Evolutionary conservation across 495 filamentous ascomycete species (phyloP).

Genomic region (Ascobolus immersus): DNA sequence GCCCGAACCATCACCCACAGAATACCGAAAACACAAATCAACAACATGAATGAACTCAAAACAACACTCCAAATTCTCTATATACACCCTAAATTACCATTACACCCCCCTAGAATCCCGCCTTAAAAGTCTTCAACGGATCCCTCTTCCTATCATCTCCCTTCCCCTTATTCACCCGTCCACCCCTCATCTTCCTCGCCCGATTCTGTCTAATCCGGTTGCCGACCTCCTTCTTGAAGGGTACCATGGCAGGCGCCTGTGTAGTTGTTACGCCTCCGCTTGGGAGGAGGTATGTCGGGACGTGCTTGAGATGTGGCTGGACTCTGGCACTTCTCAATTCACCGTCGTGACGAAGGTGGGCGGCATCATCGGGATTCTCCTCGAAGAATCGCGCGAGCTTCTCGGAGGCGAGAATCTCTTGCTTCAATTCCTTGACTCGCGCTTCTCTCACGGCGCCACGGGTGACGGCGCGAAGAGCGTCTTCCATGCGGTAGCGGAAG

Average conservation of each 20-base stretch:
- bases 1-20: too few relatives aligned
- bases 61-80: too few relatives aligned
- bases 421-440: constrained; percentile 55
- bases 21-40: too few relatives aligned
- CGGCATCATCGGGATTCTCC: constrained; percentile 75
- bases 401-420: constrained; percentile 75
- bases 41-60: too few relatives aligned
- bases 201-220: constrained; percentile 52
- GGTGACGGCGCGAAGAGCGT: constrained; percentile 63
- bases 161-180: constrained; percentile 26
- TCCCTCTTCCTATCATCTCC: constrained; percentile 39
- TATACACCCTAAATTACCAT: too few relatives aligned
- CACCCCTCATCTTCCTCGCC: constrained; percentile 23
- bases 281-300: constrained; percentile 83
- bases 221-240: constrained; percentile 43
- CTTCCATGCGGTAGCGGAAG: constrained; percentile 84
- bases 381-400: constrained; percentile 89
- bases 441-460: constrained; percentile 69
- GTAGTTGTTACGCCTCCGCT: constrained; percentile 28
- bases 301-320: constrained; percentile 78
- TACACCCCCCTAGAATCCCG: too few relatives aligned
- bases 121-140: constrained; percentile 77
- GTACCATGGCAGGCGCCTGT: constrained; percentile 43
- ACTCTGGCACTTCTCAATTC: constrained; percentile 55
- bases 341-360: constrained; percentile 70